Percentiles rank a stretch among this genome's conserved stretches.
Conservation (phyloP, 129 eudicot species). For the Scalesia atractyloides region DNA sequence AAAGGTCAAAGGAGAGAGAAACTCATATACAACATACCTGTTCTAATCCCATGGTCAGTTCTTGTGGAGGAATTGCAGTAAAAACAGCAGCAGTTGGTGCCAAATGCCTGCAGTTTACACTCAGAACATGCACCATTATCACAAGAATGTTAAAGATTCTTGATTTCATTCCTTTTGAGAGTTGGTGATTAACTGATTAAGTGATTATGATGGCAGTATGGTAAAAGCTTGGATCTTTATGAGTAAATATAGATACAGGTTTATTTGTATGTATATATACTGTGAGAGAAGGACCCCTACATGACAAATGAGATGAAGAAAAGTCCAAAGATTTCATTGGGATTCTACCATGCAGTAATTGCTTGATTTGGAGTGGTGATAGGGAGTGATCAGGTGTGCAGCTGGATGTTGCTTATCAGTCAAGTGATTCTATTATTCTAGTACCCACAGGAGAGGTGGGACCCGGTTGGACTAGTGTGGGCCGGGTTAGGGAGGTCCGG, state of each 20-base stretch:
- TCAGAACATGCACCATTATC: constrained; percentile 34
- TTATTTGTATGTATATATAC: neutral
- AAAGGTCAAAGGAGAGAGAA: constrained; percentile 1
- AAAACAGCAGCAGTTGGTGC: constrained; percentile 22
- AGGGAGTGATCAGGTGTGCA: constrained; percentile 23
- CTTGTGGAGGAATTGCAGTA: constrained; percentile 22
- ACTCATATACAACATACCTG: constrained; percentile 16
- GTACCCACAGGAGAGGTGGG: constrained; percentile 13
- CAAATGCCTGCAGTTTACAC: constrained; percentile 52
- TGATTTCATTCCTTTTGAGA: constrained; percentile 35
- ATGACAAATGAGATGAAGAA: constrained; percentile 17
- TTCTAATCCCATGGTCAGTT: constrained; percentile 21
- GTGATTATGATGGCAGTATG: constrained; percentile 21
- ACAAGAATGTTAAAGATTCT: constrained; percentile 21
- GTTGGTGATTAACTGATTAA: constrained; percentile 11
- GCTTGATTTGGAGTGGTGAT: constrained; percentile 26
- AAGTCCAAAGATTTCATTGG: constrained; percentile 42
- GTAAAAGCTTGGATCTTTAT: constrained; percentile 26
- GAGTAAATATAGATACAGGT: neutral
- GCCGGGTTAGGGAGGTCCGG: neutral
- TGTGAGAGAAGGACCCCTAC: constrained; percentile 10
- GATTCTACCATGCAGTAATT: constrained; percentile 22
- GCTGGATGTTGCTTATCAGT: constrained; percentile 43
- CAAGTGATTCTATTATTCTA: constrained; percentile 45
- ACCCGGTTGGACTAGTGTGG: neutral